phyloP scores from a whole-genome alignment of 106 monocot species.

The Dendrobium catenatum region DNA sequence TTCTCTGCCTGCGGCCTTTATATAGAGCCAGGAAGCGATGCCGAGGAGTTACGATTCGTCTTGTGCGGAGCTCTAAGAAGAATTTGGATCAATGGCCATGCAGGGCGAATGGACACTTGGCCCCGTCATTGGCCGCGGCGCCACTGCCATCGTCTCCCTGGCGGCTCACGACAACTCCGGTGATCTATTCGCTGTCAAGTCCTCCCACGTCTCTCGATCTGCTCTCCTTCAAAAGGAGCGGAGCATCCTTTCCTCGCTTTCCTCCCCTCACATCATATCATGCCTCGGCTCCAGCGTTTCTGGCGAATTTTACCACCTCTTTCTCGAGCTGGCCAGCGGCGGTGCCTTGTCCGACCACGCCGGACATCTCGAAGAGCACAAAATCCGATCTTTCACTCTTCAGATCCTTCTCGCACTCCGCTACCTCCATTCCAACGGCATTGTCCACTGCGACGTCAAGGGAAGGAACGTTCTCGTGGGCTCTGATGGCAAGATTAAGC shows the following conservation, averaged over 20 bases:
- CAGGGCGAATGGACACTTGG: background rate
- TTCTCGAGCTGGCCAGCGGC: conserved; percentile 5
- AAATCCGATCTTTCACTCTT: conserved; percentile 8
- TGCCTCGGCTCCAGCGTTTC: conserved; percentile 1
- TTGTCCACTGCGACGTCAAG: conserved; percentile 13
- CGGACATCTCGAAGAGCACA: background rate
- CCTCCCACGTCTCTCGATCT: background rate
- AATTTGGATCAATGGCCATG: too few species aligned
- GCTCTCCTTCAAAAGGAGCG: background rate
- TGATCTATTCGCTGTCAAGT: conserved; percentile 14
- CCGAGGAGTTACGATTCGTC: too few species aligned
- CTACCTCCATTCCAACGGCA: conserved; percentile 5
- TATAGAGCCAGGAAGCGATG: too few species aligned
- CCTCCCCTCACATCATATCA: conserved; percentile 1
- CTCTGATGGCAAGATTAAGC: conserved; percentile 9
- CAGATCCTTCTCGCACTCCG: conserved; percentile 6
- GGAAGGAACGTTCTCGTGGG: conserved; percentile 7
- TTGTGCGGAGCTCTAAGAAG: too few species aligned
- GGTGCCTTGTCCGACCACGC: background rate
- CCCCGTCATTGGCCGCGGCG: background rate
- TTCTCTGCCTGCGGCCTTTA: too few species aligned
- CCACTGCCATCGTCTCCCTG: conserved; percentile 3
- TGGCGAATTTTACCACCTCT: background rate
- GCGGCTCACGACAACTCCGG: background rate
- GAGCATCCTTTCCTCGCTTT: conserved; percentile 2